A percentile compares a stretch with the other conserved stretches of the same genome.
Conservation (phyloP, 306 rosid species). For the Dryas alaskensis region DNA sequence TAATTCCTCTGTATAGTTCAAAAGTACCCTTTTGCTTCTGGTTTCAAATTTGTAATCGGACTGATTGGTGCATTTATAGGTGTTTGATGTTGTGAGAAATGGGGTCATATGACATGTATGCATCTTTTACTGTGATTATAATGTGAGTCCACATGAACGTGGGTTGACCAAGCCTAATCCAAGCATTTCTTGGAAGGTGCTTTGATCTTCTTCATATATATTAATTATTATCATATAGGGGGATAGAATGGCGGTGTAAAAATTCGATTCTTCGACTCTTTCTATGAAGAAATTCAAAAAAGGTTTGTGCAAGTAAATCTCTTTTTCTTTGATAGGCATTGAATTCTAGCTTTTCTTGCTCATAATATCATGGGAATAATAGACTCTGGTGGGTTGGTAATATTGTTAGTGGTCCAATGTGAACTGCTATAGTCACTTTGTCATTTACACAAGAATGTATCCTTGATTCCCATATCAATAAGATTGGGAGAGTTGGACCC, state of each 20-base stretch:
- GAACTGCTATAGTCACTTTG: constrained; percentile 3
- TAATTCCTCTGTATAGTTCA: too few relatives aligned
- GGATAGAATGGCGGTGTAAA: constrained; percentile 24
- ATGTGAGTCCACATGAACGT: constrained; percentile 24
- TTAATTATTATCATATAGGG: not conserved
- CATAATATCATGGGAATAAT: constrained; percentile 21
- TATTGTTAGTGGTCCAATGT: not conserved
- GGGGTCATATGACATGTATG: not conserved
- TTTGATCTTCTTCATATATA: not conserved
- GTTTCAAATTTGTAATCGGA: constrained; percentile 9
- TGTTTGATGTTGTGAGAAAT: not conserved
- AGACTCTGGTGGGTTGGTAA: constrained; percentile 7
- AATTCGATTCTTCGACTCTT: constrained; percentile 62
- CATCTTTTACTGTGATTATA: not conserved
- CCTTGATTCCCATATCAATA: constrained; percentile 17
- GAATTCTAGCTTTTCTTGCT: constrained; percentile 16
- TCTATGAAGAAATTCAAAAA: constrained; percentile 9
- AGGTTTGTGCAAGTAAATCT: constrained; percentile 11
- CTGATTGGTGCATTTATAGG: constrained; percentile 12
- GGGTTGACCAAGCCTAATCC: constrained; percentile 43
- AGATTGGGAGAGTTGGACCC: constrained; percentile 20
- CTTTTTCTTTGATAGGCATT: constrained; percentile 21
- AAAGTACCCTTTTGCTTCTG: not conserved
- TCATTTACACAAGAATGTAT: constrained; percentile 22
- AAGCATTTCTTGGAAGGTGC: constrained; percentile 37